phyloP scores from a whole-genome alignment of 1,284 basidiomycete genomes.

The Trametes pubescens region DNA sequence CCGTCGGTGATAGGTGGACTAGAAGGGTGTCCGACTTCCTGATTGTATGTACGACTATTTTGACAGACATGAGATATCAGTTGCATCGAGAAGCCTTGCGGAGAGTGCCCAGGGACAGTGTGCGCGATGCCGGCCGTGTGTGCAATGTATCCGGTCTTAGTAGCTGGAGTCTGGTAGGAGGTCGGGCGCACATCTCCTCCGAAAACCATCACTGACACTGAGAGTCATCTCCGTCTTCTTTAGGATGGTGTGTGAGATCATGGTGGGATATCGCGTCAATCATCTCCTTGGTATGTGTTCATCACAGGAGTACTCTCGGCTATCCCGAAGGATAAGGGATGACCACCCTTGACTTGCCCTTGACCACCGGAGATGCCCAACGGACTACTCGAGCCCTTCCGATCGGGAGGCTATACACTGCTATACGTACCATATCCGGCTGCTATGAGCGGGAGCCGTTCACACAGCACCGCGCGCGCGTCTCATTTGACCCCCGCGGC shows the following conservation, averaged over 20 bases:
- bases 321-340: not conserved
- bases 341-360: not conserved
- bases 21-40: not conserved
- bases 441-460: not conserved
- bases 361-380: not conserved
- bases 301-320: not conserved
- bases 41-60: constrained; percentile 1
- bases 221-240: not conserved
- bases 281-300: not conserved
- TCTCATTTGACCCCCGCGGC: not conserved
- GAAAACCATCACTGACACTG: not conserved
- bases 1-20: not conserved
- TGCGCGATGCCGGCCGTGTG: not conserved
- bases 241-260: not conserved
- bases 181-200: not conserved
- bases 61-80: not conserved
- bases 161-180: not conserved
- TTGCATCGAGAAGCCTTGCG: not conserved
- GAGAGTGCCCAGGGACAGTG: not conserved
- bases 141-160: not conserved
- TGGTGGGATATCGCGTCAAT: not conserved
- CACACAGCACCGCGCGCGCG: not conserved
- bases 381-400: not conserved
- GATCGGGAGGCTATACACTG: not conserved
- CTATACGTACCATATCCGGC: not conserved